These are phyloP conservation scores for Chlamydomonas urium DNA, from an alignment of 139 green algal genomes.

Conservation along the genomic window DNA sequence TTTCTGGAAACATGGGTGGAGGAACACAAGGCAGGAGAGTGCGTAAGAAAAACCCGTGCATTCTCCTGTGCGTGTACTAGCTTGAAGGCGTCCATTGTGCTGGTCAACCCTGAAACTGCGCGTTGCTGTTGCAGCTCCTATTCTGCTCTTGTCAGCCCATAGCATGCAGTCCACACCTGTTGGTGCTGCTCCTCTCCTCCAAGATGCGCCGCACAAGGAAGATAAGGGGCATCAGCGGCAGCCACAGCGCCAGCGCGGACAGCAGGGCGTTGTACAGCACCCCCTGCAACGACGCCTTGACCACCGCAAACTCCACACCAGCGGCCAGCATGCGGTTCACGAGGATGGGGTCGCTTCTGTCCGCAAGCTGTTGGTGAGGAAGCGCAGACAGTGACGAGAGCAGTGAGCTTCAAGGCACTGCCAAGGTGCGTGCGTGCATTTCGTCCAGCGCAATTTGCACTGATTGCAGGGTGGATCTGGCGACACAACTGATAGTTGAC, in stretches of 20 bases:
- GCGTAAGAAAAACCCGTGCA: no score
- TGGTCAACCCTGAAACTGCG: no score
- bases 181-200: constrained; percentile 25
- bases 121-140: no score
- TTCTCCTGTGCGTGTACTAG: no score
- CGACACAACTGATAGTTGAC: no score
- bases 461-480: not conserved
- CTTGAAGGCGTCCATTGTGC: no score
- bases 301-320: constrained; percentile 35
- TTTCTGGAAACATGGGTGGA: constrained; percentile 28
- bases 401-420: not conserved
- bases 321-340: constrained; percentile 25
- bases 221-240: constrained; percentile 80
- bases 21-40: no score
- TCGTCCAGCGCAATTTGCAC: no score
- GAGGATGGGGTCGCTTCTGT: constrained; percentile 45
- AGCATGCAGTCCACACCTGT: constrained; percentile 22
- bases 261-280: constrained; percentile 45
- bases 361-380: constrained; percentile 33
- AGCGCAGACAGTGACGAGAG: not conserved
- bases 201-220: constrained; percentile 63
- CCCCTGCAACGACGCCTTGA: constrained; percentile 27
- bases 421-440: not conserved
- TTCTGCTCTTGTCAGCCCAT: no score
- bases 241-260: constrained; percentile 63